phyloP scores from a whole-genome alignment of 345 rosid genomes.

The Moricandia arvensis region DNA sequence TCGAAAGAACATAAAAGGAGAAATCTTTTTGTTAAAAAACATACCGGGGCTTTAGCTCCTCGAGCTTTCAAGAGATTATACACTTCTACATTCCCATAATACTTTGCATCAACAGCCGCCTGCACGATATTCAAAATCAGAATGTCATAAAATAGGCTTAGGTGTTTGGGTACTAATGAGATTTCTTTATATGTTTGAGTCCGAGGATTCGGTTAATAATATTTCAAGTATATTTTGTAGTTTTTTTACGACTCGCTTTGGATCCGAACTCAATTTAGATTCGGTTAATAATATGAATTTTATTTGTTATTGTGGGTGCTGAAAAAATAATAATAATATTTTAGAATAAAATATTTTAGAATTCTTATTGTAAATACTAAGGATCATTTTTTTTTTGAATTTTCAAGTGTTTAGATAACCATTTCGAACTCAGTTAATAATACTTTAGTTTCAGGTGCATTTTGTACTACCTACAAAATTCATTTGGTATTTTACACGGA shows the following conservation, averaged over 20 bases:
- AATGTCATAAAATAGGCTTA: too few relatives aligned
- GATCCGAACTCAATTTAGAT: too few relatives aligned
- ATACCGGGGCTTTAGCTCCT: conserved; percentile 89
- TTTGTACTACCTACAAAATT: background rate
- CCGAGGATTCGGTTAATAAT: too few relatives aligned
- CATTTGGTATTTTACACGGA: background rate
- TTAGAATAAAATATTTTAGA: too few relatives aligned
- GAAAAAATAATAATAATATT: too few relatives aligned
- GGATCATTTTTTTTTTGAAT: background rate
- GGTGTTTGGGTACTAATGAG: too few relatives aligned
- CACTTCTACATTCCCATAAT: conserved; percentile 77
- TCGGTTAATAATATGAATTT: too few relatives aligned
- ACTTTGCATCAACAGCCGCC: conserved; percentile 94
- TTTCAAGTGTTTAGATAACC: background rate
- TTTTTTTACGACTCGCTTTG: too few relatives aligned
- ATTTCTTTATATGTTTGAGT: too few relatives aligned
- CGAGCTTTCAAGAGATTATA: conserved; percentile 84
- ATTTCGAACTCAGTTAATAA: background rate
- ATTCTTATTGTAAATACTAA: too few relatives aligned
- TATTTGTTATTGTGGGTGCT: too few relatives aligned
- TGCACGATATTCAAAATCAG: conserved; percentile 26
- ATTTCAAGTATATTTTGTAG: too few relatives aligned
- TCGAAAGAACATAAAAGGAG: background rate
- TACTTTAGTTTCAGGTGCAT: background rate
- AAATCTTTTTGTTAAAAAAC: background rate